These are phyloP conservation scores for Ceratobasidium sp. DNA, from an alignment of 1,284 basidiomycete genomes.

Conservation along the genomic window DNA sequence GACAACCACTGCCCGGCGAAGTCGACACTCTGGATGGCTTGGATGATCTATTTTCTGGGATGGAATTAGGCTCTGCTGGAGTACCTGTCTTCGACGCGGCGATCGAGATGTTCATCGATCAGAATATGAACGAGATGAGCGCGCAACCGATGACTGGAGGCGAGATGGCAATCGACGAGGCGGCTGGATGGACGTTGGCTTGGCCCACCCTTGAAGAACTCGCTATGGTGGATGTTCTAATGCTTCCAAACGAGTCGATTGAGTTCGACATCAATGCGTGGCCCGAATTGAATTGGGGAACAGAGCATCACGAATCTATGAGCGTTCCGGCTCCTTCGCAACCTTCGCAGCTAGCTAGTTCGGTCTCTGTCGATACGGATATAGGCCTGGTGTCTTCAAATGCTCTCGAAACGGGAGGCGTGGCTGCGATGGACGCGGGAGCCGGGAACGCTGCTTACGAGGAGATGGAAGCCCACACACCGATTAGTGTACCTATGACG, in stretches of 20 bases:
- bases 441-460: too few species aligned
- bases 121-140: background rate
- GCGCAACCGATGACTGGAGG: background rate
- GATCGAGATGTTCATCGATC: background rate
- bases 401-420: too few species aligned
- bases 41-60: background rate
- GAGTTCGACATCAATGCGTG: background rate
- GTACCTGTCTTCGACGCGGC: background rate
- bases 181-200: background rate
- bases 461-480: too few species aligned
- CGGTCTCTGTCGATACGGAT: too few species aligned
- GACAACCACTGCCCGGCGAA: background rate
- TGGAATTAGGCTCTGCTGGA: background rate
- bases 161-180: background rate
- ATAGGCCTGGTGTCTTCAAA: too few species aligned
- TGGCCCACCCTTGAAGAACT: background rate
- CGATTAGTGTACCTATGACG: too few species aligned
- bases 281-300: background rate
- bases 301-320: too few species aligned
- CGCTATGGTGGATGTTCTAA: background rate
- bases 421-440: too few species aligned
- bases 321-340: too few species aligned
- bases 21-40: background rate
- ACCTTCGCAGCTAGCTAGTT: too few species aligned
- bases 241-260: background rate